Evolutionary conservation across 2,329 filamentous ascomycete species (phyloP).

Genomic region (Clarireedia sp.): DNA sequence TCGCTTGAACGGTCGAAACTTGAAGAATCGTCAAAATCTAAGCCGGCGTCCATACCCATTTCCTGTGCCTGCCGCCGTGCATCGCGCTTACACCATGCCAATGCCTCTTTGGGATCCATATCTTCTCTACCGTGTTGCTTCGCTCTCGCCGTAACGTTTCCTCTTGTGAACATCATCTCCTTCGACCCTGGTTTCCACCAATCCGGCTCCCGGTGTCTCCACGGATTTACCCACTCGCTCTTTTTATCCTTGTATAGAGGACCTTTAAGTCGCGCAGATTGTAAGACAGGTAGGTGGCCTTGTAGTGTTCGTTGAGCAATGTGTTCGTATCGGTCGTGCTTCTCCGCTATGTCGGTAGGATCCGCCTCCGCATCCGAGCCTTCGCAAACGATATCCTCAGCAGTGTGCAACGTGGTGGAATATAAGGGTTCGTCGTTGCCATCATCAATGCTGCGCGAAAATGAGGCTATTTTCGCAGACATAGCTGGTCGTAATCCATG

Average conservation of each 20-base stretch:
- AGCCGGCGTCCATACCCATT: not conserved
- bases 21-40: not conserved
- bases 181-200: conserved; percentile 21
- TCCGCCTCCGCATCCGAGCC: conserved; percentile 53
- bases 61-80: conserved; percentile 14
- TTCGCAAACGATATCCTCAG: conserved; percentile 43
- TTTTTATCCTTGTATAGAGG: conserved; percentile 43
- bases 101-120: conserved; percentile 17
- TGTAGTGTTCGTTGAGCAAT: conserved; percentile 51
- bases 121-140: conserved; percentile 18
- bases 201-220: conserved; percentile 29
- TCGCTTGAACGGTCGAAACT: not conserved
- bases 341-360: conserved; percentile 38
- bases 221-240: conserved; percentile 46
- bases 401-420: conserved; percentile 35
- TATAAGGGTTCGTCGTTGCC: conserved; percentile 36
- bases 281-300: conserved; percentile 47
- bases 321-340: conserved; percentile 48
- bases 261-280: conserved; percentile 53
- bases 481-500: conserved; percentile 10
- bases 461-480: not conserved
- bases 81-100: conserved; percentile 18
- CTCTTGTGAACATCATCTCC: conserved; percentile 20
- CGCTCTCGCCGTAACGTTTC: conserved; percentile 18
- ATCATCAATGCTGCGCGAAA: conserved; percentile 2